phyloP scores from a whole-genome alignment of 805 yeast species.

The Lachancea fermentati region DNA sequence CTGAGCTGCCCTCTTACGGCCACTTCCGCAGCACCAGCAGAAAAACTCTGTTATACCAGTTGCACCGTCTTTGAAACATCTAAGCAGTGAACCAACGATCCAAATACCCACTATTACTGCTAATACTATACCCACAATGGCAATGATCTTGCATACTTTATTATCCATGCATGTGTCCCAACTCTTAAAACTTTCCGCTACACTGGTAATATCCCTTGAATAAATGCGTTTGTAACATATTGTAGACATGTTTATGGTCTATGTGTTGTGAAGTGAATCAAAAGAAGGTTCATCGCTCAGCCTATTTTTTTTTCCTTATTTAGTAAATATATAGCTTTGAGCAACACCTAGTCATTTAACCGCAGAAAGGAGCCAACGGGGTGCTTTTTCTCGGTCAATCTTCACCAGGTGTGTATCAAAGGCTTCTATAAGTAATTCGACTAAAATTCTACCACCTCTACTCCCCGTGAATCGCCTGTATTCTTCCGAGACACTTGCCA shows the following conservation, averaged over 20 bases:
- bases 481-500: conserved; percentile 89
- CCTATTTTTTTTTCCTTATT: not conserved
- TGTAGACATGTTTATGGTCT: not conserved
- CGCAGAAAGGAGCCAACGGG: conserved; percentile 30
- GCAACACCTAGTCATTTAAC: conserved; percentile 1
- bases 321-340: not conserved
- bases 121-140: conserved; percentile 63
- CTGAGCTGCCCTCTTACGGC: conserved; percentile 9
- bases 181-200: conserved; percentile 45
- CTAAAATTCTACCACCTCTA: conserved; percentile 86
- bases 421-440: conserved; percentile 78
- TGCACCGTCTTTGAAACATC: conserved; percentile 56
- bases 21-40: conserved; percentile 45
- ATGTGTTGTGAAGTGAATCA: too few species aligned
- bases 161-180: conserved; percentile 84
- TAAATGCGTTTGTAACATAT: not conserved
- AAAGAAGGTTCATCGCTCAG: too few species aligned
- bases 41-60: conserved; percentile 44
- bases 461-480: conserved; percentile 91
- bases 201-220: conserved; percentile 22
- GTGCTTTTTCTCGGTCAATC: conserved; percentile 28
- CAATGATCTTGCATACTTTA: conserved; percentile 67
- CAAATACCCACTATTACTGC: conserved; percentile 51
- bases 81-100: conserved; percentile 48
- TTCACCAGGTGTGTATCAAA: conserved; percentile 30